Evolutionary conservation across 2,329 filamentous ascomycete species (phyloP).

Genomic region (Nemania bipapillata): DNA sequence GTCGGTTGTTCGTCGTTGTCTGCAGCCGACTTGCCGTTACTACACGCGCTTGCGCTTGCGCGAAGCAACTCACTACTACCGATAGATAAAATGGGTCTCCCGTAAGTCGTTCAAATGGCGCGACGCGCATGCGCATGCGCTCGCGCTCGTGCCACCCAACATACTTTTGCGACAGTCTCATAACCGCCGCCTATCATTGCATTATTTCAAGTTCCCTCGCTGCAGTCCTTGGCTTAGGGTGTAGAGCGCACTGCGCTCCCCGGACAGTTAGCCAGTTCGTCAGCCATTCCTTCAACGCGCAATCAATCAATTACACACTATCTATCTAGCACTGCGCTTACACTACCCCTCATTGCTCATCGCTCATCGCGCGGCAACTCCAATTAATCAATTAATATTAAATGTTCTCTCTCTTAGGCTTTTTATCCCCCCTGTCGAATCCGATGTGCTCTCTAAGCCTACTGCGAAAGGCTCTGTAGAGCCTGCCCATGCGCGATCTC

Average conservation of each 20-base stretch:
- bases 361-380: not conserved
- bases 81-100: slow-evolving; percentile 57
- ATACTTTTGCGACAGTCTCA: not conserved
- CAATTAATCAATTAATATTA: slow-evolving; percentile 38
- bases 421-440: slow-evolving; percentile 60
- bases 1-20: not conserved
- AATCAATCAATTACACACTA: slow-evolving; percentile 1
- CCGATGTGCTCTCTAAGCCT: slow-evolving; percentile 55
- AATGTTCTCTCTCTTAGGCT: slow-evolving; percentile 51
- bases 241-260: slow-evolving; percentile 1
- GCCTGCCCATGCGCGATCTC: slow-evolving; percentile 51
- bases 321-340: too few relatives aligned
- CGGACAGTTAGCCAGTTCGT: not conserved
- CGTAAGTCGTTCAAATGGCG: slow-evolving; percentile 55
- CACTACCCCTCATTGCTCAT: not conserved
- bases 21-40: slow-evolving; percentile 1
- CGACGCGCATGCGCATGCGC: slow-evolving; percentile 35
- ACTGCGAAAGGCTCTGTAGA: slow-evolving; percentile 47
- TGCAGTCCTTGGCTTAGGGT: not conserved
- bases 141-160: not conserved
- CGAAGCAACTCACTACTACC: slow-evolving; percentile 36
- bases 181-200: not conserved
- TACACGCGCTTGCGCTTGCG: slow-evolving; percentile 26
- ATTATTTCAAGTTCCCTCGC: not conserved
- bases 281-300: too few relatives aligned